Base-by-base conservation (phyloP, 352 stramenopile species). In the Phytophthora uliginosa region DNA sequence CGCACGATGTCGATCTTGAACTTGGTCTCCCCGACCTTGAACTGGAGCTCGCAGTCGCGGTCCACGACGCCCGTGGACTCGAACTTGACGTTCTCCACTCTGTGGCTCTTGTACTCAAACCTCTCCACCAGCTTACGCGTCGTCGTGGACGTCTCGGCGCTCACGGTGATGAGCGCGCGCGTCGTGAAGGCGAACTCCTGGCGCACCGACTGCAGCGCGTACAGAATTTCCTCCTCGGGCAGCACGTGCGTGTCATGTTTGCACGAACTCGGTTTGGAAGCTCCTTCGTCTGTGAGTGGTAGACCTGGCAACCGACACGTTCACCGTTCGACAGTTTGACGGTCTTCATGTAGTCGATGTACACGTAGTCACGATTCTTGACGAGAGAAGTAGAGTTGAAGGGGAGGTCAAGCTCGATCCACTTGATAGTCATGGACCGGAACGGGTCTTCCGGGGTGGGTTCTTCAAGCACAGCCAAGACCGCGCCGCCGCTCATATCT, bases 131-230 rank as follows among this genome's bases (percentile, higher is more conserved):
- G n/a, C 52, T 74, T 78, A 2, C 55, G 58, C 3, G 74, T 79
- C 13, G 73, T 79, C 3, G 69, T 83, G 26, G 78, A 82, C 48
- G 53, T 79, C 55, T 78, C 72, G 18, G 81, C 81, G n/a, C 69
- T 57, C 50, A 80, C 58, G 40, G 64, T 65, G 20, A 90, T 48
- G 48, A 90, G 55, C 48, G 83, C 83, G 53, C 85, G 77, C 63
- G 87, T 82, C 13, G 83, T 89, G 63, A 90, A 90, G 24, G 77
- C 64, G 51, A 78, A 88, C 69, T 90, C 83, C 47, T 89, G 77
- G n/a, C 86, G 83, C 26, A 58, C 58, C 22, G 79, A 91, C 71
- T 82, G 74, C 42, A 89, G 78, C 42, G 75, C 71, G 66, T 84
- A 91, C 55, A 89, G 52, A 9, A 89, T 69, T 8, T 57, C 52